These are phyloP conservation scores for Choanephora cucurbitarum DNA, from an alignment of 371 early-diverging fungal species.

Conservation along the genomic window DNA sequence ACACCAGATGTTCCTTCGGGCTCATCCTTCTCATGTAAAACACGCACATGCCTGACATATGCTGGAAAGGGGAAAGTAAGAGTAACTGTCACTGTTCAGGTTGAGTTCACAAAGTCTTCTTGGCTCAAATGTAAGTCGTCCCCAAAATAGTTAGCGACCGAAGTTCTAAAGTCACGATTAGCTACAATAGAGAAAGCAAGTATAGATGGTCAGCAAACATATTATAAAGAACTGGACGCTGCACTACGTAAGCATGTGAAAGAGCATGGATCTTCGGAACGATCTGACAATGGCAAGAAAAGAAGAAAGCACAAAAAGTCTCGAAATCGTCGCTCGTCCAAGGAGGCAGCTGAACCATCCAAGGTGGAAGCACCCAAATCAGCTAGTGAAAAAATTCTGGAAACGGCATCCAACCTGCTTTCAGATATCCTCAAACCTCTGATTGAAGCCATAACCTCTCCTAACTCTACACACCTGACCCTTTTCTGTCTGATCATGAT, in stretches of 20 bases:
- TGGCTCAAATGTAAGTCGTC: conserved; percentile 77
- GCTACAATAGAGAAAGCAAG: conserved; percentile 73
- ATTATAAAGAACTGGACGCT: conserved; percentile 58
- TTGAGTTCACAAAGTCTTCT: conserved; percentile 72
- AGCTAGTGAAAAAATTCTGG: background rate
- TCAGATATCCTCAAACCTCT: background rate
- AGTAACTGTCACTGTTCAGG: conserved; percentile 66
- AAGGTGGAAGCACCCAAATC: background rate
- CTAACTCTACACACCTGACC: conserved; percentile 29
- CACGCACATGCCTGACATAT: conserved; percentile 84
- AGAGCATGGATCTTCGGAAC: conserved; percentile 8
- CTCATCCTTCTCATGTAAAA: conserved; percentile 72
- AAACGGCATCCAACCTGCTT: background rate
- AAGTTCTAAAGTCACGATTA: too few species aligned
- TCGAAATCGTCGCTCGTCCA: conserved; percentile 1
- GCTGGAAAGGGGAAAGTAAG: conserved; percentile 63
- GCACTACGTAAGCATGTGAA: conserved; percentile 57
- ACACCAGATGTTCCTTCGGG: conserved; percentile 91
- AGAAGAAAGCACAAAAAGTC: conserved; percentile 8
- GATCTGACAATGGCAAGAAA: background rate
- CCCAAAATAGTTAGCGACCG: too few species aligned
- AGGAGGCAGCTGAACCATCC: background rate
- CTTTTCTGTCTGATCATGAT: conserved; percentile 39
- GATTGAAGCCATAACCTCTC: conserved; percentile 4
- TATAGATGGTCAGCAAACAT: conserved; percentile 62